Evolutionary conservation across 2,329 filamentous ascomycete species (phyloP), one percentile per base, ranked within the genome.

Genomic region (Alternaria sp.): DNA sequence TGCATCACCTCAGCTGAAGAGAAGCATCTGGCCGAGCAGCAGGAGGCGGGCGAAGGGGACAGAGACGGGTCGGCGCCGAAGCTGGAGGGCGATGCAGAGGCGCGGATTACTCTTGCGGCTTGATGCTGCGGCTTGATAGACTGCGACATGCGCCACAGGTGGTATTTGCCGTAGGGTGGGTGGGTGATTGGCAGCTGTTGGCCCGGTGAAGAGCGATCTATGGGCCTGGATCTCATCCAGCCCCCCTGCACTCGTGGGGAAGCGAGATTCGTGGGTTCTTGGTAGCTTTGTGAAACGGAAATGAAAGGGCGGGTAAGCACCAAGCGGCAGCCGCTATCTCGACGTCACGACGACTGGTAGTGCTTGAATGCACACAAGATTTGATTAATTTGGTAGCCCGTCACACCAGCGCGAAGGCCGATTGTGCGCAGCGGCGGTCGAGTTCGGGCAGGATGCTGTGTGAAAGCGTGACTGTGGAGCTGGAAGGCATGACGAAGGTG

Each of bases 1-100:
- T 96, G 93, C 81, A 94, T 98, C 79, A 90, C 89, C 63, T 88
- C 90, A 55, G 95, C 94, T 2, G 95, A 97, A 83, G 86, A 90
- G 78, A 84, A 87, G 78, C 89, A 90, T 79, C 76, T 85, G 66
- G 84, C 80, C 66, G 82, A 84, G 75, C 80, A 84, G 73, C 60
- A 66, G n/a, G 74, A 63, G 37, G 25, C 28, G 9, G 70, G 62
- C 37, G 64, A 73, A 18, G 62, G 45, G 45, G 66, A 61, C 21
- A 50, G 58, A 57, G 55, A 61, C 41, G 54, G 60, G 56, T 46
- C 55, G 41, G 46, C 67, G 51, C 46, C 55, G 45, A 15, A 45
- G 46, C 47, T 61, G 26, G 26, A 68, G 30, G 69, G 67, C 44
- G 69, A 66, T 41, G 63, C 64, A 55, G 64, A 69, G 64, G 60